Percentiles rank a stretch among this genome's conserved stretches.
Evolutionary conservation across 2,329 filamentous ascomycete species (phyloP).

Genomic region (Curvularia verruculosa): DNA sequence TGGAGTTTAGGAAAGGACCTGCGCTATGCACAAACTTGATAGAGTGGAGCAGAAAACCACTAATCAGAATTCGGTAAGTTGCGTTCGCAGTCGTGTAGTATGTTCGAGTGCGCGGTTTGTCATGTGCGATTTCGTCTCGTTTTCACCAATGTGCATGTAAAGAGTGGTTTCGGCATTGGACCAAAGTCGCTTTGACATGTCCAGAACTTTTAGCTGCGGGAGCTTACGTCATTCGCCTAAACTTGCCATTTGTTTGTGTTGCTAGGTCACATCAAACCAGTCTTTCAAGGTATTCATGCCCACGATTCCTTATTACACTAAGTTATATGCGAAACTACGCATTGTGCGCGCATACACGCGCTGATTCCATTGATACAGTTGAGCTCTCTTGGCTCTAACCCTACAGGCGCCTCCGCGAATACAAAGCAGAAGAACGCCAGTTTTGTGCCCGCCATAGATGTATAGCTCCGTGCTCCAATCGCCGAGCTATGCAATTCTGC

Average conservation of each 20-base stretch:
- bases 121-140: background rate
- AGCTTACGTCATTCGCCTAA: conserved; percentile 30
- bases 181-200: conserved; percentile 11
- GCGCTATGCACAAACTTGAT: background rate
- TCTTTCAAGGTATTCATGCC: conserved; percentile 11
- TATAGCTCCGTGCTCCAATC: conserved; percentile 45
- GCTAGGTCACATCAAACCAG: conserved; percentile 4
- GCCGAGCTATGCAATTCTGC: conserved; percentile 46
- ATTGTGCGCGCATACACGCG: conserved; percentile 12
- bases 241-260: conserved; percentile 18
- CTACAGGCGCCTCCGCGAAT: conserved; percentile 19
- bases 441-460: conserved; percentile 30
- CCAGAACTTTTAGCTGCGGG: conserved; percentile 35
- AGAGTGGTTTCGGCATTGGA: conserved; percentile 1
- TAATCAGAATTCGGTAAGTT: background rate
- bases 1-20: background rate
- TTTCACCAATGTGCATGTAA: conserved; percentile 1
- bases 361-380: conserved; percentile 18
- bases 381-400: conserved; percentile 18
- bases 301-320: conserved; percentile 40
- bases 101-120: background rate
- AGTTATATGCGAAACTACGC: conserved; percentile 31
- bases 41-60: background rate
- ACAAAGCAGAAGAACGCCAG: conserved; percentile 40
- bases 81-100: background rate